Percentiles rank a stretch among this genome's conserved stretches.
phyloP scores from a whole-genome alignment of 2,329 filamentous ascomycete genomes.

The Pyrenophora seminiperda region DNA sequence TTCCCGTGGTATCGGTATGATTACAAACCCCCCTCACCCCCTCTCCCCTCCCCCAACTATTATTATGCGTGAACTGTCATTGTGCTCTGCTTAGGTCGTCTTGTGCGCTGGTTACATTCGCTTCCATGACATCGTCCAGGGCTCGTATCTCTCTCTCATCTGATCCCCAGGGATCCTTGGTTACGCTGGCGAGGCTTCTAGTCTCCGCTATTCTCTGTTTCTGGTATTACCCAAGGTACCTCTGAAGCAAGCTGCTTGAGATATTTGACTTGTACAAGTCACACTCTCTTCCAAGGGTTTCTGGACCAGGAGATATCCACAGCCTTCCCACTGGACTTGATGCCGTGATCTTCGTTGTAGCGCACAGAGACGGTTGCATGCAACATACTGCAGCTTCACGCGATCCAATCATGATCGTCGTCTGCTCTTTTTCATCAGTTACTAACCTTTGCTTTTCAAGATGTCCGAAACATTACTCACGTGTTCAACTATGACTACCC shows the following conservation, averaged over 20 bases:
- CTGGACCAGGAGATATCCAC: conserved; percentile 66
- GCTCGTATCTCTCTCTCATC: conserved; percentile 83
- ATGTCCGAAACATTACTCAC: conserved; percentile 99
- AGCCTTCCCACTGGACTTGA: conserved; percentile 54
- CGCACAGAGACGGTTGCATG: conserved; percentile 63
- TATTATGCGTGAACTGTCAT: conserved; percentile 66
- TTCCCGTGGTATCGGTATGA: conserved; percentile 99
- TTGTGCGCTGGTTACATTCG: conserved; percentile 73
- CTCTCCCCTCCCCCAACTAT: conserved; percentile 44
- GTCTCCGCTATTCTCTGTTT: conserved; percentile 74
- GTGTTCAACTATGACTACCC: conserved; percentile 99
- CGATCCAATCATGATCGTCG: conserved; percentile 61
- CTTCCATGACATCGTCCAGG: conserved; percentile 91
- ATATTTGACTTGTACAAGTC: conserved; percentile 78
- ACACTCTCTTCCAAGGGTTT: conserved; percentile 71
- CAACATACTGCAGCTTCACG: conserved; percentile 62
- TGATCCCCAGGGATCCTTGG: conserved; percentile 83
- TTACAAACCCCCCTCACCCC: conserved; percentile 62
- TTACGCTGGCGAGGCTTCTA: conserved; percentile 72
- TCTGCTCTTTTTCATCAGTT: conserved; percentile 56
- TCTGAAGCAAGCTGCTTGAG: conserved; percentile 71
- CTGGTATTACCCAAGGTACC: conserved; percentile 68
- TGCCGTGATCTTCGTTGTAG: conserved; percentile 53
- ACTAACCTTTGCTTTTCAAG: conserved; percentile 86
- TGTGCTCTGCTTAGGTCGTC: conserved; percentile 90